phyloP scores from a whole-genome alignment of 257 asterid genomes.

The Penstemon davidsonii region DNA sequence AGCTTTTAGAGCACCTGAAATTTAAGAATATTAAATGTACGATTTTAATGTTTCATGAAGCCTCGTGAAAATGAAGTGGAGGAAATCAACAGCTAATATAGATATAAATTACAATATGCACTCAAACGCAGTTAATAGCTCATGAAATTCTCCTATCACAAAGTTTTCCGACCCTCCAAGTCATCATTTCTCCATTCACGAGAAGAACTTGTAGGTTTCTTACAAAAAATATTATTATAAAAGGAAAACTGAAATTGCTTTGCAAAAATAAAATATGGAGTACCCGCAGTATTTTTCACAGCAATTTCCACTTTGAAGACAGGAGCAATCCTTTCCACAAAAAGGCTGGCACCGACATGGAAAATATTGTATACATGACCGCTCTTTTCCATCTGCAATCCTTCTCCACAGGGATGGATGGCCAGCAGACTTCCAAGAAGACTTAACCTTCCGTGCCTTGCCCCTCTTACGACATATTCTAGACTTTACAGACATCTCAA shows the following conservation, averaged over 20 bases:
- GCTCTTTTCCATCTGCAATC: conserved; percentile 82
- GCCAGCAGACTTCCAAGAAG: conserved; percentile 94
- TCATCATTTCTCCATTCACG: neutral
- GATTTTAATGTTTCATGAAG: neutral
- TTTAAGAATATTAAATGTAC: conserved; percentile 1
- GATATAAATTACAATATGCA: no score
- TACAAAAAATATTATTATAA: no score
- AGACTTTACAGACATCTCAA: conserved; percentile 61
- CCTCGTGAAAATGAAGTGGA: conserved; percentile 16
- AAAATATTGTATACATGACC: conserved; percentile 60
- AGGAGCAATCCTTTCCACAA: conserved; percentile 93
- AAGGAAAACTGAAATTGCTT: no score
- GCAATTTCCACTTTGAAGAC: conserved; percentile 74
- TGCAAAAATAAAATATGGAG: conserved; percentile 7
- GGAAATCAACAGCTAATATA: neutral
- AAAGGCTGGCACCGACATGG: conserved; percentile 80
- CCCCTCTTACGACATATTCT: conserved; percentile 91
- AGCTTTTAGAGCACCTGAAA: conserved; percentile 87
- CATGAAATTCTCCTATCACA: no score
- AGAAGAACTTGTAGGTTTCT: neutral
- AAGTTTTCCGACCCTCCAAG: neutral
- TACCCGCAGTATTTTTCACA: conserved; percentile 94
- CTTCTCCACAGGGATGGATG: conserved; percentile 98
- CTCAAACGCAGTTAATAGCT: no score
- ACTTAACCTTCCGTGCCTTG: conserved; percentile 81